Percentiles rank a stretch among this genome's conserved stretches.
phyloP scores from a whole-genome alignment of 2,329 filamentous ascomycete species.

The Hypomyces perniciosus region DNA sequence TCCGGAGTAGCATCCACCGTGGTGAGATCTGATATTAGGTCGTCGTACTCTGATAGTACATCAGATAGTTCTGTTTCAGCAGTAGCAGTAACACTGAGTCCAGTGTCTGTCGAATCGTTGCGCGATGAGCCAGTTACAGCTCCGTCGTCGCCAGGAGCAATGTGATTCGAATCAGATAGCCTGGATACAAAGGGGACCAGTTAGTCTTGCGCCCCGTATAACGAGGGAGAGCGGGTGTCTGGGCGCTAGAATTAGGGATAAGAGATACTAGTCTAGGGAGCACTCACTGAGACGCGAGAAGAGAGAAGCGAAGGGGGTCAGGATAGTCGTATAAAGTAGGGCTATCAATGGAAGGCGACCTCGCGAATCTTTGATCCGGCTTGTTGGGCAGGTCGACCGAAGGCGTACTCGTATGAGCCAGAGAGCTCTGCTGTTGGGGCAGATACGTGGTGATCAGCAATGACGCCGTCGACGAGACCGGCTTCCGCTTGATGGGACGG shows the following conservation, averaged over 20 bases:
- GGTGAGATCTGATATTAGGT: conserved; percentile 33
- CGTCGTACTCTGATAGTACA: conserved; percentile 39
- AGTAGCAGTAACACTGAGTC: conserved; percentile 4
- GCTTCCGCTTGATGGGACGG: conserved; percentile 52
- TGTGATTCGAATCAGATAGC: not conserved
- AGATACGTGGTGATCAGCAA: conserved; percentile 12
- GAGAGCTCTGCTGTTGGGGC: conserved; percentile 21
- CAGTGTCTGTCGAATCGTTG: conserved; percentile 8
- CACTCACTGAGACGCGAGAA: conserved; percentile 23
- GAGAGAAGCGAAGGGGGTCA: conserved; percentile 17
- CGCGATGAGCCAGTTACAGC: conserved; percentile 4
- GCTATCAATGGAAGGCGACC: conserved; percentile 52
- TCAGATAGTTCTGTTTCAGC: conserved; percentile 35
- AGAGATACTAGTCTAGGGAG: not conserved
- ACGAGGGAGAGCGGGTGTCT: not conserved
- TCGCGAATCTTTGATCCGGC: conserved; percentile 49
- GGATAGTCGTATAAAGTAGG: conserved; percentile 58
- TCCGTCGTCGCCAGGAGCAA: conserved; percentile 8
- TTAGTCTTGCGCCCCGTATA: not conserved
- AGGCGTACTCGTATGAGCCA: conserved; percentile 15
- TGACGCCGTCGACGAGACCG: conserved; percentile 47
- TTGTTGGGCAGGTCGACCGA: conserved; percentile 33
- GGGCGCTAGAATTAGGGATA: not conserved
- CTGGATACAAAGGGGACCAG: not conserved
- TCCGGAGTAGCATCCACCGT: conserved; percentile 20